Evolutionary conservation across 345 rosid species (phyloP).

Genomic region (Euclidium syriacum): DNA sequence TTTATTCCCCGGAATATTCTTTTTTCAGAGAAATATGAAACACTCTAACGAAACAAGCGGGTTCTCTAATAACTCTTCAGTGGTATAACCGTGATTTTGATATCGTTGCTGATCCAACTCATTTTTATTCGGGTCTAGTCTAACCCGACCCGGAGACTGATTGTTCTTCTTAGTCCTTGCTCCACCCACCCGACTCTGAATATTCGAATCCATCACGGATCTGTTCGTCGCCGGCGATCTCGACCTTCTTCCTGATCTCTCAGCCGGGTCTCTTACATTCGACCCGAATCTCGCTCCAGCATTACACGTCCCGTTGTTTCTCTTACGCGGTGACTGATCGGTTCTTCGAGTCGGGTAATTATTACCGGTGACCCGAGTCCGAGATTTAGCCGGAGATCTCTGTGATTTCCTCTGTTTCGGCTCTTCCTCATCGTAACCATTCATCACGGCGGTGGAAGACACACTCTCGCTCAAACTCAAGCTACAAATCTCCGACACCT

Average conservation of each 20-base stretch:
- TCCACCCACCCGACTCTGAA: constrained; percentile 45
- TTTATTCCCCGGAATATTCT: neutral
- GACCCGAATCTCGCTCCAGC: constrained; percentile 32
- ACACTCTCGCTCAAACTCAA: constrained; percentile 58
- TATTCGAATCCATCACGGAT: constrained; percentile 37
- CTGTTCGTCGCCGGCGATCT: constrained; percentile 63
- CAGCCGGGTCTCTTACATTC: constrained; percentile 48
- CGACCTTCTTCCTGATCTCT: constrained; percentile 60
- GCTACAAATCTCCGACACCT: constrained; percentile 67
- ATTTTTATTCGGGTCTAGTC: constrained; percentile 29
- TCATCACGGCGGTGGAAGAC: constrained; percentile 44
- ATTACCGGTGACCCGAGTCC: constrained; percentile 38
- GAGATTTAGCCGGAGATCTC: constrained; percentile 56
- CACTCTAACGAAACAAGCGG: constrained; percentile 87
- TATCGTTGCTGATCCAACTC: constrained; percentile 11
- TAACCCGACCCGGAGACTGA: constrained; percentile 63
- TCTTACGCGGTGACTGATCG: constrained; percentile 50
- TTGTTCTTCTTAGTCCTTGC: constrained; percentile 39
- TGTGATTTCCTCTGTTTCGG: constrained; percentile 32
- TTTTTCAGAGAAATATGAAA: constrained; percentile 65
- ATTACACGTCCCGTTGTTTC: constrained; percentile 24
- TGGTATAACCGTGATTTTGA: constrained; percentile 3
- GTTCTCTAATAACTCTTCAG: constrained; percentile 63
- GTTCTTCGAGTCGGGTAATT: constrained; percentile 40
- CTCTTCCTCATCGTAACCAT: constrained; percentile 35